Evolutionary conservation across 83 land plant species (phyloP).

Genomic region (Larix sibirica): DNA sequence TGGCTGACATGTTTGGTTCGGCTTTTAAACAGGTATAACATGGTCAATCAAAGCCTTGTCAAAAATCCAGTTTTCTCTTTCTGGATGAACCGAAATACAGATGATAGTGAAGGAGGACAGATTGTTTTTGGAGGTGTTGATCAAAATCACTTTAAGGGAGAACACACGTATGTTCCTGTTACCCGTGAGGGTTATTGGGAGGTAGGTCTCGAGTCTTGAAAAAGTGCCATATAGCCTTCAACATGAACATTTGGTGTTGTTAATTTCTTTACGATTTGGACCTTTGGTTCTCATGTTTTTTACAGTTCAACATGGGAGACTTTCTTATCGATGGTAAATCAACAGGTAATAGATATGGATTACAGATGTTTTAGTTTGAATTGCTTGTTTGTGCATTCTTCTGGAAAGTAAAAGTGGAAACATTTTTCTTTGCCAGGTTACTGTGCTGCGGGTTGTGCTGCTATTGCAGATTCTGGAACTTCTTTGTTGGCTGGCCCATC

Average conservation of each 20-base stretch:
- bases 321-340: constrained; percentile 54
- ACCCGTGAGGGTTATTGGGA: constrained; percentile 92
- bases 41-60: constrained; percentile 79
- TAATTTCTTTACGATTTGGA: neutral
- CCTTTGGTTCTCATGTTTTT: constrained; percentile 1
- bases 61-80: constrained; percentile 79
- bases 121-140: constrained; percentile 92
- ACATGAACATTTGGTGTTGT: neutral
- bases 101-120: constrained; percentile 74
- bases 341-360: constrained; percentile 43
- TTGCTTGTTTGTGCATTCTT: neutral
- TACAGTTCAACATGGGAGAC: constrained; percentile 85
- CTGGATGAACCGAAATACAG: constrained; percentile 81
- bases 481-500: constrained; percentile 89
- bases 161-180: constrained; percentile 79
- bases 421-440: constrained; percentile 41
- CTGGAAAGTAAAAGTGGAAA: neutral
- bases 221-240: neutral
- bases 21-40: constrained; percentile 67
- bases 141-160: constrained; percentile 71
- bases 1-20: neutral
- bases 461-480: constrained; percentile 92
- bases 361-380: neutral
- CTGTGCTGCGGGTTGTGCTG: constrained; percentile 73
- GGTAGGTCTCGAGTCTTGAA: constrained; percentile 28